A percentile compares a stretch with the other conserved stretches of the same genome.
phyloP scores from a whole-genome alignment of 169 alveolate genomes.

The Eimeria brunetti region DNA sequence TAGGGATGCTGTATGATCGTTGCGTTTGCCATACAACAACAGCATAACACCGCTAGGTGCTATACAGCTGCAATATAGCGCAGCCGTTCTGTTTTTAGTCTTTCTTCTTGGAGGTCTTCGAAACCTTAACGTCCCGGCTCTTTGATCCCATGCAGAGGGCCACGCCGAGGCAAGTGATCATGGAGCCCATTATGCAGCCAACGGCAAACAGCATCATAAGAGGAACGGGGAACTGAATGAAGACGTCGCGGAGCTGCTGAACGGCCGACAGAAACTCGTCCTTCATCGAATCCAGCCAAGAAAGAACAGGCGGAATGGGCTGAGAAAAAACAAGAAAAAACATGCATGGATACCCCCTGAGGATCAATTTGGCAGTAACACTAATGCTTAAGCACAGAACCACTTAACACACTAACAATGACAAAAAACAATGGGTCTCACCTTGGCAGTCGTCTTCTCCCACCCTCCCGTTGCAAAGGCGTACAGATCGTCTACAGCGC shows the following conservation, averaged over 20 bases:
- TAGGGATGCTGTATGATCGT: background rate
- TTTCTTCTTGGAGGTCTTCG: conserved; percentile 43
- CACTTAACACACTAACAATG: too few species aligned
- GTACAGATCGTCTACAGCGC: conserved; percentile 80
- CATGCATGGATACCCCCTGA: background rate
- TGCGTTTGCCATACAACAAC: background rate
- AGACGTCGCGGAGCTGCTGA: conserved; percentile 71
- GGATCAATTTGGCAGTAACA: too few species aligned
- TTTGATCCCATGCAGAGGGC: conserved; percentile 45
- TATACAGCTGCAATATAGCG: too few species aligned
- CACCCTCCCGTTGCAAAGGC: conserved; percentile 79
- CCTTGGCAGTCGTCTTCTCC: conserved; percentile 60
- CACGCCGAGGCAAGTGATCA: conserved; percentile 59
- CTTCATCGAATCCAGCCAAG: conserved; percentile 60
- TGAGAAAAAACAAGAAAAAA: conserved; percentile 14
- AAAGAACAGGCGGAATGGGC: conserved; percentile 75
- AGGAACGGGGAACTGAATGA: conserved; percentile 72
- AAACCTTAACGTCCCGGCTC: conserved; percentile 30
- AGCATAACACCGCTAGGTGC: background rate
- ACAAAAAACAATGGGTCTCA: background rate
- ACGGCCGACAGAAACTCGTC: conserved; percentile 72
- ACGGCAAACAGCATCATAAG: conserved; percentile 52
- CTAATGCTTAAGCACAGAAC: background rate
- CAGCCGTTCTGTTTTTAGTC: background rate
- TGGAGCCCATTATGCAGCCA: conserved; percentile 65